phyloP scores from a whole-genome alignment of 305 asterid genomes.

The Euphrasia arctica region DNA sequence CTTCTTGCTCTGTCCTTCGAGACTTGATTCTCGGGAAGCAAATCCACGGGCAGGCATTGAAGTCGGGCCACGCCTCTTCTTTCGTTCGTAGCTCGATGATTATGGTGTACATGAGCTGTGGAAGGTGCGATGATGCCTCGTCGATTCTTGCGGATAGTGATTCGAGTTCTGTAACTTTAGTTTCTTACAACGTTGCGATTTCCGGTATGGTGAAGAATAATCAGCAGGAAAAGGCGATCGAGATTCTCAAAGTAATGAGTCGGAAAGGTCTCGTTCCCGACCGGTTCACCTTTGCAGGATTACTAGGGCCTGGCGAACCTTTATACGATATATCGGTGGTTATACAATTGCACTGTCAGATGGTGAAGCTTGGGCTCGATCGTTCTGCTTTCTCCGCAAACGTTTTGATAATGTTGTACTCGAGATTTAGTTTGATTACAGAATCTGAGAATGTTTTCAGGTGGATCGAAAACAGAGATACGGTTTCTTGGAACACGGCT shows the following conservation, averaged over 20 bases:
- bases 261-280: slow-evolving; percentile 56
- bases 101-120: slow-evolving; percentile 66
- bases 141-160: slow-evolving; percentile 33
- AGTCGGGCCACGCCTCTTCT: slow-evolving; percentile 40
- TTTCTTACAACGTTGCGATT: slow-evolving; percentile 56
- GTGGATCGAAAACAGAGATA: slow-evolving; percentile 48
- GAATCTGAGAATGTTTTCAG: slow-evolving; percentile 52
- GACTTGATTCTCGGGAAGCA: slow-evolving; percentile 50
- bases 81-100: slow-evolving; percentile 63
- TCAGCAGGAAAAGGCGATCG: slow-evolving; percentile 48
- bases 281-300: slow-evolving; percentile 66
- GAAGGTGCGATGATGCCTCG: slow-evolving; percentile 48
- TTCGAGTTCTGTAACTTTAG: slow-evolving; percentile 31
- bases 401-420: slow-evolving; percentile 50
- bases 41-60: slow-evolving; percentile 54
- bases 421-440: slow-evolving; percentile 39
- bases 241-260: slow-evolving; percentile 46
- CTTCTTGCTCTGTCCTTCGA: slow-evolving; percentile 59
- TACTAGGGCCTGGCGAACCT: slow-evolving; percentile 43
- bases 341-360: slow-evolving; percentile 56
- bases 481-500: slow-evolving; percentile 61
- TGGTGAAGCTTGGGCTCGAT: slow-evolving; percentile 55
- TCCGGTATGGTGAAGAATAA: slow-evolving; percentile 60
- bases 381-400: slow-evolving; percentile 47
- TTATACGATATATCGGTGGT: slow-evolving; percentile 35